Percentiles rank a stretch among this genome's conserved stretches.
phyloP scores from a whole-genome alignment of 2,329 filamentous ascomycete genomes.

The Knoxdaviesia capensis region DNA sequence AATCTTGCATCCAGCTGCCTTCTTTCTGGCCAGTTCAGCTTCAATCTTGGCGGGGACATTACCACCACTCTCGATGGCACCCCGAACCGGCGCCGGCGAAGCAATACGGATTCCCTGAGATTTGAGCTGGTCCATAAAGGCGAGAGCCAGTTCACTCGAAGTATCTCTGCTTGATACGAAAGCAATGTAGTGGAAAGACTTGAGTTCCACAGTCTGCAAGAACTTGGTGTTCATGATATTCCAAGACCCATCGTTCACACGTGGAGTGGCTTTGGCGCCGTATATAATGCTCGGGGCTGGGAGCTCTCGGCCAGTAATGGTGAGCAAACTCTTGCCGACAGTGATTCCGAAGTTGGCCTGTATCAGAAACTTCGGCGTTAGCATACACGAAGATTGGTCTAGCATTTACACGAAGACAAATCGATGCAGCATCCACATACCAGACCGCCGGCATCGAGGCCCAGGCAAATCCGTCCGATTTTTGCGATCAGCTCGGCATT shows the following conservation, averaged over 20 bases:
- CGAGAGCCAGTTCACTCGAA: too few species aligned
- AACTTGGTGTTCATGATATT: constrained; percentile 43
- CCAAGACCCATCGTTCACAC: constrained; percentile 35
- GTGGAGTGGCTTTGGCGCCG: background rate
- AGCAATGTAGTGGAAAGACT: too few species aligned
- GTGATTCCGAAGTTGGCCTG: constrained; percentile 37
- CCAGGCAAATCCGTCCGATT: constrained; percentile 34
- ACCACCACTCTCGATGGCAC: too few species aligned
- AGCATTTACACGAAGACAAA: constrained; percentile 5
- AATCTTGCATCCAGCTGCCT: too few species aligned
- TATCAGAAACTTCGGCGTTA: background rate
- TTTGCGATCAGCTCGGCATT: constrained; percentile 48
- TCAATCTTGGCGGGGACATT: too few species aligned
- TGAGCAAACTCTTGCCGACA: constrained; percentile 41
- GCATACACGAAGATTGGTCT: background rate
- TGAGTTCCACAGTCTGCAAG: too few species aligned
- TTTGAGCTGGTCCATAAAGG: too few species aligned
- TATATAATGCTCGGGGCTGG: constrained; percentile 41
- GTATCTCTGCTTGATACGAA: too few species aligned
- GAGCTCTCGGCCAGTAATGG: constrained; percentile 53
- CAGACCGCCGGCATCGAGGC: constrained; percentile 29
- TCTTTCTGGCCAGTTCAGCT: too few species aligned
- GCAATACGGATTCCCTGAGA: too few species aligned
- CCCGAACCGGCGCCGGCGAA: too few species aligned
- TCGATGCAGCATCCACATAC: constrained; percentile 13